Base-by-base conservation (phyloP, 2,329 filamentous ascomycete genomes). In the Neodidymelliopsis sp. region DNA sequence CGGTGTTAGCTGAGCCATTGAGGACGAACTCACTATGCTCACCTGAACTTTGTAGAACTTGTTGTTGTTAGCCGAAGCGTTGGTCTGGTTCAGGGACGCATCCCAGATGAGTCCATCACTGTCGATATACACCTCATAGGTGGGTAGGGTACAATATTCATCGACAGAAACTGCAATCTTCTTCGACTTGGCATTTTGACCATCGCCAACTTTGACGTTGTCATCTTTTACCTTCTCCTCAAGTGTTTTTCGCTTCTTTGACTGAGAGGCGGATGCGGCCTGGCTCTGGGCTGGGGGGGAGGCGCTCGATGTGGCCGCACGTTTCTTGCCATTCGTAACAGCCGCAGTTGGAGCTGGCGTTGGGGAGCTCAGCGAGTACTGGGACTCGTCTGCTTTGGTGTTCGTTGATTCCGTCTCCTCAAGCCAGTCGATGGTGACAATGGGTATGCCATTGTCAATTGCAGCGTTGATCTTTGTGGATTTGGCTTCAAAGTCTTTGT, bases 41-140 rank as follows among this genome's bases (percentile, higher is more conserved):
- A 89, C 77, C 76, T 93, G 89, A 20, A 91, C 70, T 20, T 84
- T 83, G 65, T 92, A 93, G 69, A 92, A 93, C 59, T 94, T 94
- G 71, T 94, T 93, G 71, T 89, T 88, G 66, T 93, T 94, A 35
- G 80, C 73, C 0, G 77, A 74, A 0, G 88, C 77, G 58, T 91
- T 89, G 9, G 90, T 88, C 67, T 92, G 88, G 59, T 92, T 94
- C 34, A 95, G 77, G 0, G 88, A 85, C 0, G 88, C 90, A 66
- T 95, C 90, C 69, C 84, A 93, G 36, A 93, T 90, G 45, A 87
- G 74, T 15, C 84, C 84, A 28, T 81, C 72, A 1, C 81, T 73
- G 52, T 87, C 87, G 46, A 93, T 82, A 63, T 88, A 85, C 23
- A 95, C 89, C 9, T 61, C 60, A 43, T 71, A 72, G 10, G 49